Base-by-base conservation (phyloP, 2,329 filamentous ascomycete genomes). In the Phialemonium atrogriseum region DNA sequence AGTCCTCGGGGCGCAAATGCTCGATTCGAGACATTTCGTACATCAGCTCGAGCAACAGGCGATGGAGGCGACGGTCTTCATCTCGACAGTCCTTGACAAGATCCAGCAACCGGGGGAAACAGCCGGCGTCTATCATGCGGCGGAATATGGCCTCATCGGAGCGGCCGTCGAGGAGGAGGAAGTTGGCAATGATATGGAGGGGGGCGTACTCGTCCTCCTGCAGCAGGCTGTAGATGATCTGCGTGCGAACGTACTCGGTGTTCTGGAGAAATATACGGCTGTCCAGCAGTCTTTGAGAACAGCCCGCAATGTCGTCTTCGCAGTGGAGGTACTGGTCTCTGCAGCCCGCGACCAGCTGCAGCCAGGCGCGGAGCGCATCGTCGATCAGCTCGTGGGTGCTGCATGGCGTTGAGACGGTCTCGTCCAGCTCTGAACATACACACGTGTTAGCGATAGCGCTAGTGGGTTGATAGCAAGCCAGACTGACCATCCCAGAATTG, bases 1-100 rank as follows among this genome's bases (percentile, higher is more conserved):
- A 60, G 52, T 98, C 89, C 43, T 85, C 77, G 38, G 71, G 62
- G 33, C 73, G 79, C 37, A 98, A 62, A 40, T 79, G 74, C 57
- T 96, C 87, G 53, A 96, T 86, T 38, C 93, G 75, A 26, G 86
- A 88, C 83, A 95, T 95, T 64, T 96, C 91, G 59, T 94, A 98
- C 52, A 95, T 71, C 35, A 98, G 64, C 56, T 95, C 84, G 48
- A 98, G 68, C 32, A 96, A 65, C 39, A 91, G 62, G 21, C 82
- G 77, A 59, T 95, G 85, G 38, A 96, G 65, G 32, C 75, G 70
- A 15, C 74, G 68, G 50, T 88, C 81, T 27, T 76, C 66, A 23
- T 80, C 70, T 42, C 68, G 70, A 39, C 72, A 70, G 25, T 64
- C 68, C 49, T 80, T 73, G 39, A 96, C 80, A 43, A 98, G 64